Conservation (phyloP, 768 basidiomycete species). For the Panellus pusillus region DNA sequence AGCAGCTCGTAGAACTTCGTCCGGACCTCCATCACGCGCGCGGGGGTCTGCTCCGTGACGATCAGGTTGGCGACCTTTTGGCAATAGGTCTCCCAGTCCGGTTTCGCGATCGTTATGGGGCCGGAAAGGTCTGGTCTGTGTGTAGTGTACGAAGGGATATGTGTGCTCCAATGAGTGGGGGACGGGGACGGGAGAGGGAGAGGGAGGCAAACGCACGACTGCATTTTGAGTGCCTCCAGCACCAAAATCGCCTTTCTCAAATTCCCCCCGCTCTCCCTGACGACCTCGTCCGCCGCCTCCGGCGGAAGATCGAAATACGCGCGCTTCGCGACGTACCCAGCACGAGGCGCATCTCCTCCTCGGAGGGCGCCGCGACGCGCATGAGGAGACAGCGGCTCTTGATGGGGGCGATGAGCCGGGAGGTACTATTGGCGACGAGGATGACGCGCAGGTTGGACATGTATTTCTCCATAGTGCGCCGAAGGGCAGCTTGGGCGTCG, state of each 20-base stretch:
- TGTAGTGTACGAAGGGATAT: neutral
- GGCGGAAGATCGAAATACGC: constrained; percentile 82
- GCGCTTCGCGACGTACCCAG: constrained; percentile 76
- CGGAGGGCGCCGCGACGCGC: constrained; percentile 84
- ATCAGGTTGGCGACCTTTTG: constrained; percentile 90
- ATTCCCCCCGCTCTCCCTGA: constrained; percentile 83
- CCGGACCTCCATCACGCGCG: constrained; percentile 88
- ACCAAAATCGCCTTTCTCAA: constrained; percentile 93
- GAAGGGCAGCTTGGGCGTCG: constrained; percentile 95
- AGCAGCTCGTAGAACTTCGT: constrained; percentile 93
- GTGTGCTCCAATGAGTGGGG: too few species aligned
- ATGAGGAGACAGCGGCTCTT: constrained; percentile 92
- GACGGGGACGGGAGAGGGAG: neutral
- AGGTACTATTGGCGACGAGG: constrained; percentile 93
- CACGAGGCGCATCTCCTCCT: constrained; percentile 82
- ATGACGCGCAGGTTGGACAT: constrained; percentile 98
- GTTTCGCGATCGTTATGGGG: constrained; percentile 82
- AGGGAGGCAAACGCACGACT: constrained; percentile 62
- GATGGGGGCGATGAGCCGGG: constrained; percentile 94
- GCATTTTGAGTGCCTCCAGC: constrained; percentile 95
- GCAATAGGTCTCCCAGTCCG: constrained; percentile 99
- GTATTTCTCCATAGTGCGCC: constrained; percentile 99
- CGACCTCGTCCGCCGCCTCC: constrained; percentile 73
- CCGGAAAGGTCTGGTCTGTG: constrained; percentile 80
- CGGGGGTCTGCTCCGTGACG: constrained; percentile 84